phyloP scores from a whole-genome alignment of 2,329 filamentous ascomycete genomes.

The Neoarthrinium moseri region DNA sequence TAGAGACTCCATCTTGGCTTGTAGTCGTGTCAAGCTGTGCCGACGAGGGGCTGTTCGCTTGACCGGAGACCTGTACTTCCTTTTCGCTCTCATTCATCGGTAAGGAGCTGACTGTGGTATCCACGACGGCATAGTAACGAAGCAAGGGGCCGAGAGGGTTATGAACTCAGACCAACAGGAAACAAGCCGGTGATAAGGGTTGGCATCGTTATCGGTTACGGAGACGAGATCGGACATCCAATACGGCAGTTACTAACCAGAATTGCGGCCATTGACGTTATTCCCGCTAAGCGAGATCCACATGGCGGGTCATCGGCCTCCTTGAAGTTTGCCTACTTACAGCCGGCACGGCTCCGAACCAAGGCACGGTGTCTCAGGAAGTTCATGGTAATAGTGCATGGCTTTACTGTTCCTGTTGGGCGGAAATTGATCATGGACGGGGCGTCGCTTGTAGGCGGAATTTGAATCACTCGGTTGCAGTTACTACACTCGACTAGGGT shows the following conservation, averaged over 20 bases:
- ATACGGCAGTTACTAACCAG: not conserved
- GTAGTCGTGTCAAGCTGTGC: not conserved
- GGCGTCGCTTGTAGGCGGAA: too few relatives aligned
- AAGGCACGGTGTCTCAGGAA: not conserved
- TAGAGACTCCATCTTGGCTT: slow-evolving; percentile 12
- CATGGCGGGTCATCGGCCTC: not conserved
- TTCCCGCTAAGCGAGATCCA: slow-evolving; percentile 8
- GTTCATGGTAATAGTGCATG: too few relatives aligned
- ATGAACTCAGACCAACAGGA: slow-evolving; percentile 1
- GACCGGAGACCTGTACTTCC: not conserved
- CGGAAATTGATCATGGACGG: too few relatives aligned
- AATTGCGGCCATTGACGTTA: slow-evolving; percentile 1
- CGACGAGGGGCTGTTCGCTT: not conserved
- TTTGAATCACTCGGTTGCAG: too few relatives aligned
- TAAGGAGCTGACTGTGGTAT: too few relatives aligned
- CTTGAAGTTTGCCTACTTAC: not conserved
- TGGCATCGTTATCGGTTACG: not conserved
- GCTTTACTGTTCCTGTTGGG: too few relatives aligned
- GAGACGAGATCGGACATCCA: slow-evolving; percentile 9
- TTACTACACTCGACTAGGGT: too few relatives aligned
- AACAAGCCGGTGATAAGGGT: slow-evolving; percentile 6
- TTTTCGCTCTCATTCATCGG: slow-evolving; percentile 18
- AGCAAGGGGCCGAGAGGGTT: not conserved
- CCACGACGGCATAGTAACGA: not conserved
- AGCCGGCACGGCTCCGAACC: not conserved